A percentile compares a stretch with the other conserved stretches of the same genome.
phyloP scores from a whole-genome alignment of 352 stramenopile genomes.

The Globisporangium heterothallicum region DNA sequence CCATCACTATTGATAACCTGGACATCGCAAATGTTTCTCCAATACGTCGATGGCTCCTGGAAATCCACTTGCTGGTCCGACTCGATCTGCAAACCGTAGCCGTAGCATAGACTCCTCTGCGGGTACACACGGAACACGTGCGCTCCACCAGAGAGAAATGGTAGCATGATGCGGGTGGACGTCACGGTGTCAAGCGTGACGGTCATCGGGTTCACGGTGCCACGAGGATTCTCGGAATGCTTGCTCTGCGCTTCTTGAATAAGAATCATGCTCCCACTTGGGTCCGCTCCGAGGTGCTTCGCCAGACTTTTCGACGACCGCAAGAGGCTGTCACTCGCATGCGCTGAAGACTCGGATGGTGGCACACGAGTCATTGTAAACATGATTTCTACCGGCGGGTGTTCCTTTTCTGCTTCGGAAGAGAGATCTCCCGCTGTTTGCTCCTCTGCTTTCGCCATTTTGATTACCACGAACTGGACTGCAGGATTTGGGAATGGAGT shows the following conservation, averaged over 20 bases:
- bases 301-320: constrained; percentile 4
- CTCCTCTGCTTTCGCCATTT: constrained; percentile 9
- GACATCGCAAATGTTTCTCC: constrained; percentile 33
- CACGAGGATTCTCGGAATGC: neutral
- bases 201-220: constrained; percentile 11
- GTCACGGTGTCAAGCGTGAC: constrained; percentile 33
- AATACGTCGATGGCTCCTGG: constrained; percentile 36
- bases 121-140: constrained; percentile 46
- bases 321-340: constrained; percentile 11
- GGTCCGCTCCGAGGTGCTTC: constrained; percentile 27
- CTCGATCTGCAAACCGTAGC: constrained; percentile 55
- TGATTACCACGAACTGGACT: constrained; percentile 34
- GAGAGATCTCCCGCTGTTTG: constrained; percentile 23
- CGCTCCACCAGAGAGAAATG: constrained; percentile 6
- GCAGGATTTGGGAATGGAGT: constrained; percentile 33
- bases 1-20: constrained; percentile 48
- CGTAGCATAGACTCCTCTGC: constrained; percentile 39
- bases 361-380: constrained; percentile 36
- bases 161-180: constrained; percentile 27
- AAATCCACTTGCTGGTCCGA: constrained; percentile 33
- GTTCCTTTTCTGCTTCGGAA: neutral
- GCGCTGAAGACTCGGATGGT: constrained; percentile 7
- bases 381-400: constrained; percentile 18
- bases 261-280: constrained; percentile 39
- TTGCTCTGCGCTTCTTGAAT: constrained; percentile 29